Evolutionary conservation across 106 monocot species (phyloP), one percentile per base, ranked within the genome.

Genomic region (Phalaenopsis equestris): DNA sequence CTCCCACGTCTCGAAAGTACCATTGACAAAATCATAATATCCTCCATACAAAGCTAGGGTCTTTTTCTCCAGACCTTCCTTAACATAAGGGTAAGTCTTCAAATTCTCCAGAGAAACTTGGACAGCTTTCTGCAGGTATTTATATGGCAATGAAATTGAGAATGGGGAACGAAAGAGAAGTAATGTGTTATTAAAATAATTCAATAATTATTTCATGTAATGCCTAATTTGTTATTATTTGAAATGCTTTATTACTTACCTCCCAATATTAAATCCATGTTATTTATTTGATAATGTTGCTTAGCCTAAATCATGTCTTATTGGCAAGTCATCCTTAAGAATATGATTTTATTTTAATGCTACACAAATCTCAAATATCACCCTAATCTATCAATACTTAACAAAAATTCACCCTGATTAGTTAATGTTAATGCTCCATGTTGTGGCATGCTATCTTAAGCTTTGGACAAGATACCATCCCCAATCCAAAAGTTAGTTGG

Each of bases 21-120:
- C 81, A 7, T 19, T 80, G 41, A 92, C 89, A 48, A 92, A 92
- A 74, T 87, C 84, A 4, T 89, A 92, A 76, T 92, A 73, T 6
- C 57, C 86, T 15, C 87, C 89, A 43, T 87, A 72, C 3, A 92
- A 42, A 56, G 80, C 75, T 1, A 89, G 42, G 3, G 78, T 84
- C 6, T 84, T 84, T 55, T 82, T 87, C 73, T 85, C 87, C 24
- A 89, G 1, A 0, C 80, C 87, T 81, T 92, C 87, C 42, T 87
- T 87, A 19, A 92, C 89, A 41, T 89, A 92, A 8, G 89, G 92
- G 45, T 92, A 92, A 19, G 87, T 87, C 81, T 84, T 87, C 30
- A 92, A 48, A 70, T 89, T 89, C 65, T 82, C 72, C 2, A 89
- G 80, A 30, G 89, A 89, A 19, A 87, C 56, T 65, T 92, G 87